Evolutionary conservation across 2,329 filamentous ascomycete genomes (phyloP).

Genomic region (Ascochyta clinopodiicola): DNA sequence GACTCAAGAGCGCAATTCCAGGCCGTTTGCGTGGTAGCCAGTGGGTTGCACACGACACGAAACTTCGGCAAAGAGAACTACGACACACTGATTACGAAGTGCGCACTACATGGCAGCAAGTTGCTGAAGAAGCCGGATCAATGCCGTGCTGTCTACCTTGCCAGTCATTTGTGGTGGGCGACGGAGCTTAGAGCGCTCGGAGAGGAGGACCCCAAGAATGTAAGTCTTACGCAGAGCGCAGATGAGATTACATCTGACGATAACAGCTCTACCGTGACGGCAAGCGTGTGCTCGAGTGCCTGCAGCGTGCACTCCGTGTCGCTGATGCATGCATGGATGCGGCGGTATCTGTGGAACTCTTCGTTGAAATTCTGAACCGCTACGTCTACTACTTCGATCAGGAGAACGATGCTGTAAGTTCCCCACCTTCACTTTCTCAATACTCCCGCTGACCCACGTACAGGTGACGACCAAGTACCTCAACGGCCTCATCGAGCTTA

Average conservation of each 20-base stretch:
- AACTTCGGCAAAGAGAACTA: conserved; percentile 98
- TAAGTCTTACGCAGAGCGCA: conserved; percentile 55
- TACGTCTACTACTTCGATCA: conserved; percentile 99
- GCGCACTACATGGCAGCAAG: conserved; percentile 94
- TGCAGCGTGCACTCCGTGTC: conserved; percentile 92
- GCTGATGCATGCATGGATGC: conserved; percentile 99
- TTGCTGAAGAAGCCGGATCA: conserved; percentile 97
- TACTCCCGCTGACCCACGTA: conserved; percentile 10
- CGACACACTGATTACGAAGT: conserved; percentile 97
- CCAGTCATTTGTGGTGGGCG: conserved; percentile 98
- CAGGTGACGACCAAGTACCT: conserved; percentile 94
- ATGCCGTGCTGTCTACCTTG: conserved; percentile 93
- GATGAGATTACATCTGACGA: conserved; percentile 14
- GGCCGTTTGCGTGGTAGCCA: conserved; percentile 92
- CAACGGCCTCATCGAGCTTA: conserved; percentile 96
- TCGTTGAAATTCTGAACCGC: conserved; percentile 96
- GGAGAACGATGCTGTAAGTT: conserved; percentile 86
- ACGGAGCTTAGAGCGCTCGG: conserved; percentile 78
- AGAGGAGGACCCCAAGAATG: conserved; percentile 81
- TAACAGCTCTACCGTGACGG: conserved; percentile 86
- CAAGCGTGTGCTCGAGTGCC: conserved; percentile 93
- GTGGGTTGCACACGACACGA: conserved; percentile 83
- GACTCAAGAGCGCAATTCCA: conserved; percentile 98
- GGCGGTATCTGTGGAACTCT: conserved; percentile 93
- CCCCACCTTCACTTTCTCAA: neutral